Conservation (phyloP, 2,329 filamentous ascomycete genomes). For the Epichloe uncinata region DNA sequence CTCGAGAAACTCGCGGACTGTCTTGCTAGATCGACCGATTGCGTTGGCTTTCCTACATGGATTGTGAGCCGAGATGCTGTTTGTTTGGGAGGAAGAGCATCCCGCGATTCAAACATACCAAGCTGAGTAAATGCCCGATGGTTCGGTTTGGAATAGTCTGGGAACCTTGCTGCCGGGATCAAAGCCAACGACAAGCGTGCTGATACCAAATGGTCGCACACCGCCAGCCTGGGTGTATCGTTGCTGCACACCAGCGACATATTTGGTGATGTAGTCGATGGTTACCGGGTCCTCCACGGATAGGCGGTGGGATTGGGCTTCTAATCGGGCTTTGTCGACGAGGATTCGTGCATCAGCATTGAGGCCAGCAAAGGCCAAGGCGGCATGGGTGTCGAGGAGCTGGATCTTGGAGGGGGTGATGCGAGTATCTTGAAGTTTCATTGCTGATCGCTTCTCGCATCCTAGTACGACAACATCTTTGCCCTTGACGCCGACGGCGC, state of each 20-base stretch:
- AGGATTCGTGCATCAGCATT: conserved; percentile 97
- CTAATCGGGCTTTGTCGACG: conserved; percentile 93
- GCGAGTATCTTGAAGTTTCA: conserved; percentile 98
- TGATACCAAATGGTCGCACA: conserved; percentile 97
- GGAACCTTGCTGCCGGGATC: conserved; percentile 84
- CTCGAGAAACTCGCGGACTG: conserved; percentile 95
- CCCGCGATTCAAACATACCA: conserved; percentile 45
- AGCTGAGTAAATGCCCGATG: conserved; percentile 97
- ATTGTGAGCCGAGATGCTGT: conserved; percentile 4
- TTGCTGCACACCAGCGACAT: conserved; percentile 95
- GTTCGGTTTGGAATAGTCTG: conserved; percentile 93
- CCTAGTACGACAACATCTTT: conserved; percentile 87
- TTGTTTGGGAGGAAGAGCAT: conserved; percentile 6
- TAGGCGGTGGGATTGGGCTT: conserved; percentile 92
- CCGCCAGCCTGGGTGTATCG: conserved; percentile 97
- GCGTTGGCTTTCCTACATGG: conserved; percentile 86
- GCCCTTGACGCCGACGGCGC: conserved; percentile 95
- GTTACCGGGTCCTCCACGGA: conserved; percentile 95
- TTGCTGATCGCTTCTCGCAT: conserved; percentile 96
- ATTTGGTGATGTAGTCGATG: conserved; percentile 99
- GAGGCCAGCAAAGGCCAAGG: conserved; percentile 89
- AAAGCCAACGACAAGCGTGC: conserved; percentile 96
- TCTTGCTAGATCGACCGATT: conserved; percentile 97
- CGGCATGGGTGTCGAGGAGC: conserved; percentile 88
- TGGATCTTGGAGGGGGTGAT: conserved; percentile 97